These are phyloP conservation scores for Crithidia mellificae DNA, from an alignment of 208 protist genomes.

Conservation along the genomic window DNA sequence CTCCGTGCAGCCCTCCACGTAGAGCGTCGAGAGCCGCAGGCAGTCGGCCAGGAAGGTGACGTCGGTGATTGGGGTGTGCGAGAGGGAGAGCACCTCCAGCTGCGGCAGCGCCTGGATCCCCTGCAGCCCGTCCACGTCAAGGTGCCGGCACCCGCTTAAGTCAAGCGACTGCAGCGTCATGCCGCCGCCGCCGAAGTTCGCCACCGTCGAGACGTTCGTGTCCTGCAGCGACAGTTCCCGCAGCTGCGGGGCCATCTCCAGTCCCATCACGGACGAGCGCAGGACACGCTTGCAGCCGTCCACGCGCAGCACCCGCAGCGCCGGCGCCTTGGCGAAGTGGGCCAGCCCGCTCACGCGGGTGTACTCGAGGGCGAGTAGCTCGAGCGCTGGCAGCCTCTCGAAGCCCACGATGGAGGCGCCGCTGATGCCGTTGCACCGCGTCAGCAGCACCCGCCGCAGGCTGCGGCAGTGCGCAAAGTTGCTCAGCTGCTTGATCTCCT, in stretches of 20 bases:
- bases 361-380: conserved; percentile 54
- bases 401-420: conserved; percentile 43
- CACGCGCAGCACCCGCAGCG: conserved; percentile 45
- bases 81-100: conserved; percentile 54
- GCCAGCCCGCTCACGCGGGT: conserved; percentile 57
- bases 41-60: conserved; percentile 49
- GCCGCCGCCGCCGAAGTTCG: conserved; percentile 48
- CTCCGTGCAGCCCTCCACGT: conserved; percentile 51
- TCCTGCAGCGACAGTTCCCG: conserved; percentile 52
- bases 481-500: conserved; percentile 36
- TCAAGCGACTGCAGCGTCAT: conserved; percentile 42
- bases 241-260: conserved; percentile 44
- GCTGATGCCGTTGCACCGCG: conserved; percentile 60
- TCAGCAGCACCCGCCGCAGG: conserved; percentile 50
- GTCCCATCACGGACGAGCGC: conserved; percentile 47
- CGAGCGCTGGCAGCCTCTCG: conserved; percentile 40
- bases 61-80: conserved; percentile 47
- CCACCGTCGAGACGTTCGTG: conserved; percentile 62
- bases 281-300: conserved; percentile 65
- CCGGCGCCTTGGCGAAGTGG: conserved; percentile 28
- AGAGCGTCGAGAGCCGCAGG: conserved; percentile 37
- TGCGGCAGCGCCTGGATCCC: conserved; percentile 49
- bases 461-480: conserved; percentile 44
- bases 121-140: conserved; percentile 60
- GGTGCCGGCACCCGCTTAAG: conserved; percentile 56